A percentile compares a stretch with the other conserved stretches of the same genome.
Conservation (phyloP, 148 eudicot species). For the Chenopodium berlandieri region DNA sequence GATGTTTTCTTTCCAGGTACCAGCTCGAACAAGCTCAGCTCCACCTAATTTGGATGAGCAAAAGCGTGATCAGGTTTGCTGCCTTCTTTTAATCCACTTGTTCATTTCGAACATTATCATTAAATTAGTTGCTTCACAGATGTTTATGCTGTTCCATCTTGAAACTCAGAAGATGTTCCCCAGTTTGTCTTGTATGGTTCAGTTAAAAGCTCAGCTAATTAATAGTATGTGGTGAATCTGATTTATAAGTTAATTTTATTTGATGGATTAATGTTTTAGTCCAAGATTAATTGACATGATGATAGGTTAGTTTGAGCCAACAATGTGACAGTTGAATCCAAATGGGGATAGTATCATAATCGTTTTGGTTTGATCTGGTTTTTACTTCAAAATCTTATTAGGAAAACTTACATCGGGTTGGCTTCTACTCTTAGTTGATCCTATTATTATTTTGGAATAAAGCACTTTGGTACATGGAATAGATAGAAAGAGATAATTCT, state of each 20-base stretch:
- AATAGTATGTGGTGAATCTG: background rate
- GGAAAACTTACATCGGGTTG: background rate
- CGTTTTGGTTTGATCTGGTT: background rate
- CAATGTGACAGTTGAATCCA: background rate
- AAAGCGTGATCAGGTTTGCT: conserved; percentile 72
- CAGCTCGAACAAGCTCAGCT: conserved; percentile 93
- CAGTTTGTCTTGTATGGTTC: background rate
- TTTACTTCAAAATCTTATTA: background rate
- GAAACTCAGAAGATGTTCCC: background rate
- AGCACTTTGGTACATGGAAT: background rate
- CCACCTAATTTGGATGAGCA: conserved; percentile 96
- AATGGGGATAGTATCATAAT: background rate
- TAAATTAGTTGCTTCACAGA: background rate
- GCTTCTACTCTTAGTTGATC: background rate
- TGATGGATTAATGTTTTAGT: background rate
- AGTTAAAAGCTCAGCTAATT: background rate
- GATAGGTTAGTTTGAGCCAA: background rate
- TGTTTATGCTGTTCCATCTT: background rate
- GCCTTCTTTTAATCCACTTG: background rate
- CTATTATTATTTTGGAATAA: background rate
- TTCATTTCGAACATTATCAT: background rate
- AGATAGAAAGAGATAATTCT: background rate
- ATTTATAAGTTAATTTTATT: background rate
- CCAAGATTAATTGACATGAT: background rate
- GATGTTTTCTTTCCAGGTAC: conserved; percentile 46